Conservation (phyloP, 2,329 filamentous ascomycete genomes). For the Zasmidium cellare region DNA sequence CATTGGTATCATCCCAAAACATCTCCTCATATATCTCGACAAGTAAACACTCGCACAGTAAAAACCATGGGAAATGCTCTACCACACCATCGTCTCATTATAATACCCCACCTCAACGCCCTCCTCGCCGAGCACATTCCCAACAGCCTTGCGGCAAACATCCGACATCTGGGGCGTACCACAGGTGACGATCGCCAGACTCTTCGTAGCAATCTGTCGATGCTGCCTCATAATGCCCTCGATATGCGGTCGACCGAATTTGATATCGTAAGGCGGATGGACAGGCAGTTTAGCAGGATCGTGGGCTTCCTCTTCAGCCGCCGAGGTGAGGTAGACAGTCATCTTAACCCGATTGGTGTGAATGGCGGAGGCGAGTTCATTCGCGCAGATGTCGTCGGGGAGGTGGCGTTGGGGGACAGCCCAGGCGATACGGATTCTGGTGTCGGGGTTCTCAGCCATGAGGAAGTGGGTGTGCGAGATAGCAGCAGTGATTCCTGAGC, state of each 20-base stretch:
- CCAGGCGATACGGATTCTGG: conserved; percentile 21
- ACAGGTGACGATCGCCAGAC: conserved; percentile 22
- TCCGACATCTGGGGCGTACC: conserved; percentile 22
- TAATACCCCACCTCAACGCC: conserved; percentile 21
- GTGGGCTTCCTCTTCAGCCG: conserved; percentile 10
- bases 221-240: conserved; percentile 17
- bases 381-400: conserved; percentile 19
- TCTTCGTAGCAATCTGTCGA: conserved; percentile 11
- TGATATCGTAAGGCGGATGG: conserved; percentile 11
- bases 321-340: conserved; percentile 21
- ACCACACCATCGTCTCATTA: conserved; percentile 24
- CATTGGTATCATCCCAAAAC: no score
- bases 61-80: not conserved
- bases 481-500: conserved; percentile 51
- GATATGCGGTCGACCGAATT: conserved; percentile 21
- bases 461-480: conserved; percentile 25
- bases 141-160: conserved; percentile 20
- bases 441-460: conserved; percentile 3
- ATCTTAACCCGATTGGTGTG: conserved; percentile 16
- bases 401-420: conserved; percentile 15
- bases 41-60: no score
- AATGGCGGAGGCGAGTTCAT: conserved; percentile 15
- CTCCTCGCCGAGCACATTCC: conserved; percentile 19
- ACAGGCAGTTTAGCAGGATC: conserved; percentile 2
- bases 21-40: no score